Evolutionary conservation across 345 rosid genomes (phyloP).

Genomic region (Crucihimalaya himalaica): DNA sequence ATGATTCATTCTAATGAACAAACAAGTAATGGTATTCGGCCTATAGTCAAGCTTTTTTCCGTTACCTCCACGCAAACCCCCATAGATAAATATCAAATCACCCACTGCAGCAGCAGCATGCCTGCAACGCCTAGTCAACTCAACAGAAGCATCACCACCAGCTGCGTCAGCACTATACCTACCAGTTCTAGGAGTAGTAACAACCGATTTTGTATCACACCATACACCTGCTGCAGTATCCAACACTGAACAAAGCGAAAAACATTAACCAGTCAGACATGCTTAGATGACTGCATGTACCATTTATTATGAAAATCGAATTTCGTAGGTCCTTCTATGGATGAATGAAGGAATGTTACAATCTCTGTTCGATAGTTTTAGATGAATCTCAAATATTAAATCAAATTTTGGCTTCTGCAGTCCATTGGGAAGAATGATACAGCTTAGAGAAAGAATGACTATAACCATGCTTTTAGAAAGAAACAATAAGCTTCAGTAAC

Average conservation of each 20-base stretch:
- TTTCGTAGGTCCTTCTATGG: not conserved
- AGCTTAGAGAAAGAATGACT: not conserved
- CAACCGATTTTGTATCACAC: constrained; percentile 99
- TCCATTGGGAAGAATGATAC: constrained; percentile 5
- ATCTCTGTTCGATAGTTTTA: not conserved
- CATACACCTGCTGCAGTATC: constrained; percentile 99
- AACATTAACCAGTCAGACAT: constrained; percentile 31
- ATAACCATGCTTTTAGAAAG: constrained; percentile 4
- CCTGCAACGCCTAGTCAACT: constrained; percentile 97
- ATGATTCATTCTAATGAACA: not conserved
- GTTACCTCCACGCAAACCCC: constrained; percentile 98
- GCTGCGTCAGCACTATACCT: constrained; percentile 94
- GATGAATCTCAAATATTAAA: constrained; percentile 1
- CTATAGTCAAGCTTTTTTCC: constrained; percentile 23
- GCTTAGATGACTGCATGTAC: not conserved
- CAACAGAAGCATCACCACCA: constrained; percentile 96
- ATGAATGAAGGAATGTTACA: not conserved
- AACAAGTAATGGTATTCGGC: not conserved
- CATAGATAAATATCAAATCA: constrained; percentile 91
- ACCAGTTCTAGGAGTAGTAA: constrained; percentile 92
- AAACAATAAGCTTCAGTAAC: constrained; percentile 6
- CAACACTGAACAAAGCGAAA: constrained; percentile 61
- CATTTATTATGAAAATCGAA: not conserved
- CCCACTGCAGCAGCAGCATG: constrained; percentile 99
- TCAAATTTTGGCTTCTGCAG: not conserved